phyloP scores from a whole-genome alignment of 768 basidiomycete genomes.

The Xerocomellus dryophilus region DNA sequence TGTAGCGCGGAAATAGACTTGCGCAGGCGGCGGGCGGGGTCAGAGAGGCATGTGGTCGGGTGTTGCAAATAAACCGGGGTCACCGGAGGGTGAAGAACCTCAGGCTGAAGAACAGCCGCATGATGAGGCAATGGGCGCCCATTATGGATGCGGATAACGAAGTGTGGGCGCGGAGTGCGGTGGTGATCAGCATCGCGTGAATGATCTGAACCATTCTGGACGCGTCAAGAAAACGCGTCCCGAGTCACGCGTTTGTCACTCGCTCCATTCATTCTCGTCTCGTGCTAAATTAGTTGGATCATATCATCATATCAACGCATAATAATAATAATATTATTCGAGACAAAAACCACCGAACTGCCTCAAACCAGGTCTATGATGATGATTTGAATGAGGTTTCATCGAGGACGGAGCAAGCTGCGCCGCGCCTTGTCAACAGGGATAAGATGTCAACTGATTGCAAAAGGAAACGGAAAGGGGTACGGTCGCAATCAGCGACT shows the following conservation, averaged over 20 bases:
- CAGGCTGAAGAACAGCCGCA: conserved; percentile 16
- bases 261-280: conserved; percentile 15
- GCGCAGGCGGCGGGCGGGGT: conserved; percentile 17
- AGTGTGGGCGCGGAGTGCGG: conserved; percentile 7
- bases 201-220: conserved; percentile 15
- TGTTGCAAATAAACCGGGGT: conserved; percentile 27
- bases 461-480: background rate
- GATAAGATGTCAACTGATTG: conserved; percentile 10
- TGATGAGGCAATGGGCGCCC: conserved; percentile 26
- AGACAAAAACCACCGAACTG: conserved; percentile 20
- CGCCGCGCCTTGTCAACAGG: conserved; percentile 1
- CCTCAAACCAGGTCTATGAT: background rate
- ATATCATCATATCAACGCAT: no score
- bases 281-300: conserved; percentile 4
- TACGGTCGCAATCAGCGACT: background rate
- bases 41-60: conserved; percentile 21
- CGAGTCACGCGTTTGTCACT: conserved; percentile 25
- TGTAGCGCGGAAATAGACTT: conserved; percentile 25
- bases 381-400: conserved; percentile 12
- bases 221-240: conserved; percentile 26
- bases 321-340: conserved; percentile 9
- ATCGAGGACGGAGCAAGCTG: conserved; percentile 1
- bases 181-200: conserved; percentile 16
- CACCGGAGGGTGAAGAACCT: conserved; percentile 20
- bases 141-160: conserved; percentile 21